Conservation (phyloP, 2,329 filamentous ascomycete species). For the Scedosporium apiospermum region DNA sequence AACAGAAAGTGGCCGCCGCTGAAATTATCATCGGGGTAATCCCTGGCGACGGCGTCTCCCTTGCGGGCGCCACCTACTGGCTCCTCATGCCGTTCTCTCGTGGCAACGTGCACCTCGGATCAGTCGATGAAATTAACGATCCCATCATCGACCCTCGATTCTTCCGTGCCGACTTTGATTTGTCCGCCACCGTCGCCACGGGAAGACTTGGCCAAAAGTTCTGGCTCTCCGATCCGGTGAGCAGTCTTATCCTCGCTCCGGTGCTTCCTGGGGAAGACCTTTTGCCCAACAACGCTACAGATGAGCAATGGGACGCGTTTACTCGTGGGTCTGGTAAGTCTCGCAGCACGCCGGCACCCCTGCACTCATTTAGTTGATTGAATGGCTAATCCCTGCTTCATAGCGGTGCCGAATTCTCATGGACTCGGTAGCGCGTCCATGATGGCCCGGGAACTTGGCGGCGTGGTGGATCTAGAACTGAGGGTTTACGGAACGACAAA, state of each 20-base stretch:
- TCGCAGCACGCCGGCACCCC: constrained; percentile 25
- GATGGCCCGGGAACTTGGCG: constrained; percentile 32
- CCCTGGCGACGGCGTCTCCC: constrained; percentile 17
- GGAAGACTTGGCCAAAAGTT: constrained; percentile 22
- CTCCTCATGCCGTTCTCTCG: constrained; percentile 31
- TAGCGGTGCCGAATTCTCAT: constrained; percentile 29
- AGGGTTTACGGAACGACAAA: constrained; percentile 37
- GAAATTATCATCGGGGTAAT: constrained; percentile 32
- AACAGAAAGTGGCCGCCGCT: constrained; percentile 30
- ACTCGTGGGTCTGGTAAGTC: constrained; percentile 23
- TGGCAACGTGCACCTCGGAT: constrained; percentile 46
- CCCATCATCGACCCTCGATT: constrained; percentile 21
- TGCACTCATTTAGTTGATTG: neutral
- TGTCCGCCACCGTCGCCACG: constrained; percentile 18
- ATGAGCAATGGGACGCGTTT: constrained; percentile 26
- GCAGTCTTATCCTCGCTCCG: constrained; percentile 11
- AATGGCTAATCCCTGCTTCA: constrained; percentile 5
- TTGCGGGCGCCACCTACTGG: constrained; percentile 22
- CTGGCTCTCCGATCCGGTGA: constrained; percentile 20
- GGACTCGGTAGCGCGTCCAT: constrained; percentile 35
- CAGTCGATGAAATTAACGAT: constrained; percentile 20
- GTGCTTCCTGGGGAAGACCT: constrained; percentile 13
- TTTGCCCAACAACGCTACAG: constrained; percentile 19
- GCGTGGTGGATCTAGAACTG: constrained; percentile 32
- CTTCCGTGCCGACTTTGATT: neutral